These are phyloP conservation scores for Cryphonectria carpinicola DNA, from an alignment of 2,329 filamentous ascomycete species.

Conservation along the genomic window DNA sequence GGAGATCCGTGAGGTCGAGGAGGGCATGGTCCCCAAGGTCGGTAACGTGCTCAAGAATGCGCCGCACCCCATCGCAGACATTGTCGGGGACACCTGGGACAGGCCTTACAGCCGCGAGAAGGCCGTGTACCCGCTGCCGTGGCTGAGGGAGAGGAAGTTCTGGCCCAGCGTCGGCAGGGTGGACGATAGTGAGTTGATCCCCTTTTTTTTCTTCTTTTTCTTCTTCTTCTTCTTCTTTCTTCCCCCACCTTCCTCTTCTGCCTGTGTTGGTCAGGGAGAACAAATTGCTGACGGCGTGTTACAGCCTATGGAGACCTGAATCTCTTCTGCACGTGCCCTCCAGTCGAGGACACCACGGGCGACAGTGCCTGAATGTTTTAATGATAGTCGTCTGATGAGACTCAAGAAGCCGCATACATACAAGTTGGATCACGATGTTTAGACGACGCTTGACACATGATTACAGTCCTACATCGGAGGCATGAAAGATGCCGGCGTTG, in stretches of 20 bases:
- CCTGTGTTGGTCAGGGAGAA: neutral
- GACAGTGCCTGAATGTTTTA: conserved; percentile 16
- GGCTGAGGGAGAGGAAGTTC: conserved; percentile 93
- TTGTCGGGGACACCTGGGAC: conserved; percentile 78
- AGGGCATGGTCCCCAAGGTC: conserved; percentile 73
- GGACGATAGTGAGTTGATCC: conserved; percentile 73
- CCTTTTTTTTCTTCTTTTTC: neutral
- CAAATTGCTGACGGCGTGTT: conserved; percentile 28
- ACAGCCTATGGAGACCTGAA: conserved; percentile 87
- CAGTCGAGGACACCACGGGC: conserved; percentile 68
- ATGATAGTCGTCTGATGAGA: neutral
- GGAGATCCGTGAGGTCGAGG: conserved; percentile 84
- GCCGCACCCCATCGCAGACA: conserved; percentile 82
- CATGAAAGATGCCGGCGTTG: neutral
- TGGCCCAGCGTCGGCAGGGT: conserved; percentile 88
- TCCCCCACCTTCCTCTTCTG: neutral
- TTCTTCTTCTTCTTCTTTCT: neutral
- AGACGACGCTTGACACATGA: neutral
- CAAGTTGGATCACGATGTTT: neutral
- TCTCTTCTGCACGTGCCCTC: conserved; percentile 92
- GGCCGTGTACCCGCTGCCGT: conserved; percentile 85
- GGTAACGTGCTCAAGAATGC: conserved; percentile 87
- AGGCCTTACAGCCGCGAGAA: conserved; percentile 79
- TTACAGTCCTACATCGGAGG: neutral
- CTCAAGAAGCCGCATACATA: neutral